Base-by-base conservation (phyloP, 208 protist genomes). In the Naegleria gruberi region DNA sequence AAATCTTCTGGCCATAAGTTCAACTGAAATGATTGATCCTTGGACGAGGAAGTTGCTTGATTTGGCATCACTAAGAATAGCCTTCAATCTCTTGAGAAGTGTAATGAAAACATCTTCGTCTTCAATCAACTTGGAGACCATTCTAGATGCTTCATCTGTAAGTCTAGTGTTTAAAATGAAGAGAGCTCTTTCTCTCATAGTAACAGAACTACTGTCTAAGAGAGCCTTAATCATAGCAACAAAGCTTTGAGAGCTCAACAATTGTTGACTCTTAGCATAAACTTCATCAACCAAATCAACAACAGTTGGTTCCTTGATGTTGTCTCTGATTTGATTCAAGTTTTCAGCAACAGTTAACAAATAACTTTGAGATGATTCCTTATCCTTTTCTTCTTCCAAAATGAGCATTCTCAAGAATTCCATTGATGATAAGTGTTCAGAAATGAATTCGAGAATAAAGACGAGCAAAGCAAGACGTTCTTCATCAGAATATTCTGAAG, bases 361-460 rank as follows among this genome's bases (percentile, higher is more conserved):
- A 77, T 77, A 77, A 6, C 6, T 77, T 77, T 77, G 65, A 37
- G 65, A 37, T 5, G 17, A 37, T 77, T 77, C 30, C 1, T 77
- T 46, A 40, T 46, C 42, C 5, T 46, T 45, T n/a, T 85, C n/a
- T 85, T 46, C 37, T 43, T 85, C 8, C 26, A 34, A 17, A 19
- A 85, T 85, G 4, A 85, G 40, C 37, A n/a, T 85, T 45, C 40
- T 85, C 17, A 85, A n/a, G 41, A 85, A 85, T 85, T 85, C 41
- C 37, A 85, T 45, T 10, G 37, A 46, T 34, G 7, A 34, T 23
- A 85, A 8, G 1, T 85, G 82, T 26, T 4, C 0, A 34, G 42
- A 46, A 85, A 45, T 30, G n/a, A 85, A 85, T n/a, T 43, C 34
- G 1, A 85, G 30, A 85, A 85, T 85, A 15, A 37, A 19, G 15